These are phyloP conservation scores for Sordaria brevicollis DNA, from an alignment of 495 filamentous ascomycete genomes.

Conservation along the genomic window DNA sequence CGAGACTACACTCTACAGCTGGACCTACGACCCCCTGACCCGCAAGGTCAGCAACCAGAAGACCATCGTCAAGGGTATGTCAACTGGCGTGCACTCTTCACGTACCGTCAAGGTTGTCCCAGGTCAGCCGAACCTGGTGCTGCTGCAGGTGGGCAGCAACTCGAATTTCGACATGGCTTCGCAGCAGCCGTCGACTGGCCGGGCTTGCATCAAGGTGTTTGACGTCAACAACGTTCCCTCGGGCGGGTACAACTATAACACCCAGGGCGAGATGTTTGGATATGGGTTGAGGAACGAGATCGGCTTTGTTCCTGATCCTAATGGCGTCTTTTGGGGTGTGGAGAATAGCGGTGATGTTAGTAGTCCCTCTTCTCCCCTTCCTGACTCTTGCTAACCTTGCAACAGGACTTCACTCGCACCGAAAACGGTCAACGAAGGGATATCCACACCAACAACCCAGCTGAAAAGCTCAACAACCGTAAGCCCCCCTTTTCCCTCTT, in stretches of 20 bases:
- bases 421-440: slow-evolving; percentile 37
- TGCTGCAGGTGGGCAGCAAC: slow-evolving; percentile 51
- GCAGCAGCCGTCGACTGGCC: slow-evolving; percentile 35
- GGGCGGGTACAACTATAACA: slow-evolving; percentile 36
- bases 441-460: slow-evolving; percentile 58
- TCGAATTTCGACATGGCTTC: slow-evolving; percentile 48
- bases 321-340: slow-evolving; percentile 53
- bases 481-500: slow-evolving; percentile 18
- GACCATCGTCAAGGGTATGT: slow-evolving; percentile 47
- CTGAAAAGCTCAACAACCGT: slow-evolving; percentile 61
- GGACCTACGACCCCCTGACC: slow-evolving; percentile 44
- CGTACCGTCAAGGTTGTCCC: slow-evolving; percentile 50
- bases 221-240: slow-evolving; percentile 37
- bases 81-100: slow-evolving; percentile 46
- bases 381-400: slow-evolving; percentile 18
- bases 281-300: slow-evolving; percentile 62
- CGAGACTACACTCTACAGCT: slow-evolving; percentile 45
- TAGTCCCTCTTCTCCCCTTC: slow-evolving; percentile 16
- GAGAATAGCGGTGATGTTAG: slow-evolving; percentile 60
- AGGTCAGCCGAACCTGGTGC: slow-evolving; percentile 32
- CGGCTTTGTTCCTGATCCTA: slow-evolving; percentile 51
- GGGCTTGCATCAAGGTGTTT: slow-evolving; percentile 54
- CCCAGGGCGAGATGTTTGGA: slow-evolving; percentile 45
- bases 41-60: slow-evolving; percentile 33
- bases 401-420: slow-evolving; percentile 24